These are phyloP conservation scores for Scedosporium aurantiacum DNA, from an alignment of 2,329 filamentous ascomycete genomes.

Conservation along the genomic window DNA sequence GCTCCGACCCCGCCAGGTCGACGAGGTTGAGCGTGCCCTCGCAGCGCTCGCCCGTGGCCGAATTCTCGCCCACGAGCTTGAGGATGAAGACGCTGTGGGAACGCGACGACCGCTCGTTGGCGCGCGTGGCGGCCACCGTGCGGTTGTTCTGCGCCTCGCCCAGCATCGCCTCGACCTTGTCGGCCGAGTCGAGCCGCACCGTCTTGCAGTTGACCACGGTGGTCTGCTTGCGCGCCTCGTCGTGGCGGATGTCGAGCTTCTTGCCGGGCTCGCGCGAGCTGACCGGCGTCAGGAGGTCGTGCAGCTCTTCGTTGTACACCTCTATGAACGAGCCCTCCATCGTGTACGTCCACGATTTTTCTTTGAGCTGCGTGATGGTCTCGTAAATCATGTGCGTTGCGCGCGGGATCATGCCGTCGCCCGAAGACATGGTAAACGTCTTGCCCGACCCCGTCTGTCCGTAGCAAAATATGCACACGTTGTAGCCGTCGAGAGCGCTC, in stretches of 20 bases:
- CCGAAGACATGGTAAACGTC: constrained; percentile 88
- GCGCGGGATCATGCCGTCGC: constrained; percentile 88
- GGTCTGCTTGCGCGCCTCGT: constrained; percentile 70
- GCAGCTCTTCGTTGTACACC: constrained; percentile 95
- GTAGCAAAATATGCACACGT: constrained; percentile 98
- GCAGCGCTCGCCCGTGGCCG: constrained; percentile 67
- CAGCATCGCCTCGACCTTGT: constrained; percentile 70
- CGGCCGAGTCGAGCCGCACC: constrained; percentile 65
- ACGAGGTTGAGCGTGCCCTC: constrained; percentile 94
- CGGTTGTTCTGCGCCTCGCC: constrained; percentile 73
- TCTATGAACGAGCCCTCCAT: constrained; percentile 96
- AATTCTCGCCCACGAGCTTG: constrained; percentile 61
- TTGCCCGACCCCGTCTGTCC: constrained; percentile 96
- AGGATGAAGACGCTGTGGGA: constrained; percentile 96
- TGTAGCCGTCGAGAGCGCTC: constrained; percentile 92
- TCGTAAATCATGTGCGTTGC: constrained; percentile 91
- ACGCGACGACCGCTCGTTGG: constrained; percentile 87
- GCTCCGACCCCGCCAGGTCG: constrained; percentile 86
- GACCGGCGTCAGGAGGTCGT: constrained; percentile 60
- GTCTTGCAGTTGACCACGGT: constrained; percentile 70
- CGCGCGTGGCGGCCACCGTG: constrained; percentile 91
- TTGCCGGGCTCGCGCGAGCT: constrained; percentile 51
- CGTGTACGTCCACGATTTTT: constrained; percentile 87
- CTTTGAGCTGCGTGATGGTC: constrained; percentile 69
- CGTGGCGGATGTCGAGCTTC: constrained; percentile 83